phyloP scores from a whole-genome alignment of 2,329 filamentous ascomycete genomes.

The Monilinia laxa region DNA sequence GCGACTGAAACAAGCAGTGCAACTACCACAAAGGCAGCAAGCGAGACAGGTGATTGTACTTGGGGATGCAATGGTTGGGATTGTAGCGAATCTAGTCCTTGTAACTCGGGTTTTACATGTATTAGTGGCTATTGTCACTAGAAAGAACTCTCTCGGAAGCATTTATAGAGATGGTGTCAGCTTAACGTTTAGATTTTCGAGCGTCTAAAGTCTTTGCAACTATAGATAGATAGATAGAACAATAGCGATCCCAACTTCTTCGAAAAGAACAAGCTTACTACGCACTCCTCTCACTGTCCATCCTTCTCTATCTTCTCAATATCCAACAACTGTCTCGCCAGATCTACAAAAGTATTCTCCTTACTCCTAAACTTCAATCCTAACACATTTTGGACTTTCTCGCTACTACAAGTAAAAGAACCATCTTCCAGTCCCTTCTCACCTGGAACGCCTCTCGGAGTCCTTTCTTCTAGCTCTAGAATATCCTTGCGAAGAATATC shows the following conservation, averaged over 20 bases:
- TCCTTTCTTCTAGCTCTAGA: conserved; percentile 48
- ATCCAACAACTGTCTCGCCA: conserved; percentile 33
- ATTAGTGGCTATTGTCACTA: conserved; percentile 19
- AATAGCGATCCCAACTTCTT: not conserved
- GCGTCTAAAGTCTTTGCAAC: not conserved
- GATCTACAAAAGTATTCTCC: conserved; percentile 35
- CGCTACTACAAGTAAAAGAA: conserved; percentile 27
- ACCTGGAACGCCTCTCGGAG: conserved; percentile 46
- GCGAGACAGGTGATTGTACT: conserved; percentile 12
- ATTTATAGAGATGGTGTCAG: not conserved
- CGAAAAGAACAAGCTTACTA: not conserved
- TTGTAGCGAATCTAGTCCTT: conserved; percentile 15
- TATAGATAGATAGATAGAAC: not conserved
- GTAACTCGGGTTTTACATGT: conserved; percentile 4
- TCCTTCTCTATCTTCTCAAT: conserved; percentile 24
- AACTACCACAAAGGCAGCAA: not conserved
- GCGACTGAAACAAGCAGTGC: not conserved
- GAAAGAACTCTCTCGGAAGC: not conserved
- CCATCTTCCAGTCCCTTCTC: conserved; percentile 22
- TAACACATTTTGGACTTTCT: conserved; percentile 26
- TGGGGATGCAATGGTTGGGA: conserved; percentile 24
- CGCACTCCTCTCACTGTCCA: not conserved
- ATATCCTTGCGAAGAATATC: conserved; percentile 54
- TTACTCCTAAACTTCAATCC: conserved; percentile 26
- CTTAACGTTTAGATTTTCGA: not conserved